phyloP scores from a whole-genome alignment of 352 stramenopile genomes.

The Pythium insidiosum region DNA sequence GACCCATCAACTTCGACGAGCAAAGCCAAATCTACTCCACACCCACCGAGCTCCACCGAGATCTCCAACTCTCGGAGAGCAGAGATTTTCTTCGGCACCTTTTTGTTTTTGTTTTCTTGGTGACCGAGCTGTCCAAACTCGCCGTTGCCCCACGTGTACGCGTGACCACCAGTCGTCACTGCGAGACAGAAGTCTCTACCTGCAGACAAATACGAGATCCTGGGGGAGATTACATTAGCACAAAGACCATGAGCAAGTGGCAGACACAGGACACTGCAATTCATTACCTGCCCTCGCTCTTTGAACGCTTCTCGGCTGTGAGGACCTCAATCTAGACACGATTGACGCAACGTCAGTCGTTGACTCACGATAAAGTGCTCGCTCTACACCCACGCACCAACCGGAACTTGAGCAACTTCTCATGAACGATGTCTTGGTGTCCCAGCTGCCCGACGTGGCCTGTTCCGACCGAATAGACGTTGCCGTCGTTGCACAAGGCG shows the following conservation, averaged over 20 bases:
- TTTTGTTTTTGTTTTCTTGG: constrained; percentile 85
- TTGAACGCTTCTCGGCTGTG: constrained; percentile 68
- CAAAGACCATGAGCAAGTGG: no score
- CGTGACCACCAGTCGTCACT: constrained; percentile 49
- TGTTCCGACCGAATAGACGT: constrained; percentile 70
- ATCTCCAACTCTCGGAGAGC: constrained; percentile 72
- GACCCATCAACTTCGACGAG: no score
- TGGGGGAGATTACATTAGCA: constrained; percentile 9
- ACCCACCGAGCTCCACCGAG: constrained; percentile 47
- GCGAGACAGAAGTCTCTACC: constrained; percentile 55
- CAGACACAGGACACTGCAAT: background rate
- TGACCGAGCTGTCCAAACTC: constrained; percentile 71
- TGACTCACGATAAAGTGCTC: no score
- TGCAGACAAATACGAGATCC: constrained; percentile 44
- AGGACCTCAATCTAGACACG: constrained; percentile 48
- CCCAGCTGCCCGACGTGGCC: constrained; percentile 52
- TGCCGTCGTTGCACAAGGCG: constrained; percentile 56
- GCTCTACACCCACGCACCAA: constrained; percentile 25
- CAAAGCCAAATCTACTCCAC: no score
- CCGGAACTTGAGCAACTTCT: constrained; percentile 72
- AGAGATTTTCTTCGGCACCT: constrained; percentile 80
- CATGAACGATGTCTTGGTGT: constrained; percentile 69
- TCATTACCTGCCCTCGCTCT: constrained; percentile 54
- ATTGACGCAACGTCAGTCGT: background rate
- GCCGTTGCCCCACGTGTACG: constrained; percentile 77